These are phyloP conservation scores for Arthrobotrys sinensis DNA, from an alignment of 2,329 filamentous ascomycete species.

Conservation along the genomic window DNA sequence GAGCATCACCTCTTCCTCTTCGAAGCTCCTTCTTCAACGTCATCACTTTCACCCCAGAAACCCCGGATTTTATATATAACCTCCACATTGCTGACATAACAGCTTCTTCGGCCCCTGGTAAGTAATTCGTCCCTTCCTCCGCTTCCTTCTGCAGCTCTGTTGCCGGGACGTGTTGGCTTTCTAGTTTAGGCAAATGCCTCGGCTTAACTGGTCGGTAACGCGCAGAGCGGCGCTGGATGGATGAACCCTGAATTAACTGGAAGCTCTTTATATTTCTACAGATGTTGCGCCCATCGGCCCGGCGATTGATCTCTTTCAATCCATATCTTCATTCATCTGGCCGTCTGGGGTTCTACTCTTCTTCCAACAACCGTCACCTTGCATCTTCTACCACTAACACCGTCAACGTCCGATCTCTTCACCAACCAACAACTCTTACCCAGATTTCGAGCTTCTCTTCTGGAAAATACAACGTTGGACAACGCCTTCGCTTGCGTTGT, in stretches of 20 bases:
- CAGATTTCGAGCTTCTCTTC: neutral
- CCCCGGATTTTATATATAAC: neutral
- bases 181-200: conserved; percentile 49
- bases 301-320: conserved; percentile 8
- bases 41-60: neutral
- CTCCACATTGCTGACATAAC: neutral
- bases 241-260: conserved; percentile 1
- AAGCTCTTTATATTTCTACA: conserved; percentile 18
- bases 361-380: neutral
- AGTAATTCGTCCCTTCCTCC: neutral
- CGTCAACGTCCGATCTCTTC: neutral
- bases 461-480: conserved; percentile 43
- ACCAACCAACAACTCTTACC: conserved; percentile 6
- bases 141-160: conserved; percentile 1
- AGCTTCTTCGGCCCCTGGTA: neutral
- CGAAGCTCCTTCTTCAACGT: neutral
- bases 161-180: conserved; percentile 31
- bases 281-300: conserved; percentile 20
- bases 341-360: neutral
- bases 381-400: neutral
- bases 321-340: neutral
- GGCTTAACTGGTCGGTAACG: conserved; percentile 50
- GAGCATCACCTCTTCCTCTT: neutral
- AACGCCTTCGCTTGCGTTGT: conserved; percentile 42
- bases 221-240: neutral